These are phyloP conservation scores for Apiotrichum veenhuisii DNA, from an alignment of 1,284 basidiomycete genomes.

Conservation along the genomic window DNA sequence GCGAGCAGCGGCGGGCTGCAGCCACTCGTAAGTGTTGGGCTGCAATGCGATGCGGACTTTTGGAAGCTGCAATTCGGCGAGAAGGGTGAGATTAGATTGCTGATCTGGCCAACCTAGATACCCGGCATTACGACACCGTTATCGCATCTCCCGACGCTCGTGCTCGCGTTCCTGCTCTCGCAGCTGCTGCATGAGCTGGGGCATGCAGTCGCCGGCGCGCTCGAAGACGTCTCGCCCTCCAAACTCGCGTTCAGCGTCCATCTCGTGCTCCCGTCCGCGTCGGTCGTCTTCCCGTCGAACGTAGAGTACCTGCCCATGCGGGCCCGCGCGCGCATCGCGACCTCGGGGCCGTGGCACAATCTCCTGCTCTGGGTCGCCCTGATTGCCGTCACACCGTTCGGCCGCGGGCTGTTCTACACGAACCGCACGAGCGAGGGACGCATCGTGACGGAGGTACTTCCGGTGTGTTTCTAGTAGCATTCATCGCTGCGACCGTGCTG, in stretches of 20 bases:
- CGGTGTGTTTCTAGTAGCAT: too few relatives aligned
- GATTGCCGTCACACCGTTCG: conserved; percentile 4
- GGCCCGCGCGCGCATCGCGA: conserved; percentile 38
- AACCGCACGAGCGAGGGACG: conserved; percentile 24
- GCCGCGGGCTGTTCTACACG: conserved; percentile 28
- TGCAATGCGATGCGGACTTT: too few relatives aligned
- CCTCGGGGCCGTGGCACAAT: conserved; percentile 45
- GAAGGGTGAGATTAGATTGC: background rate
- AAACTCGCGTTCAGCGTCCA: conserved; percentile 33
- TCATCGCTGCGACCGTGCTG: background rate
- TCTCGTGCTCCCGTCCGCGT: conserved; percentile 37
- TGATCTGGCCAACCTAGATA: conserved; percentile 26
- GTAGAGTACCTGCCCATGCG: conserved; percentile 31
- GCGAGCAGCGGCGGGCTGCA: conserved; percentile 24
- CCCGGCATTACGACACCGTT: conserved; percentile 45
- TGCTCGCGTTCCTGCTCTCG: conserved; percentile 38
- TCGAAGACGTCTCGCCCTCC: conserved; percentile 38
- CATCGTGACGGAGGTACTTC: conserved; percentile 29
- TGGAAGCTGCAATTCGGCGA: too few relatives aligned
- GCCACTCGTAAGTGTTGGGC: conserved; percentile 28
- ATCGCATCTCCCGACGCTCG: conserved; percentile 39
- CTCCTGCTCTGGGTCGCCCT: conserved; percentile 30
- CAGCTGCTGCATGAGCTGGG: conserved; percentile 47
- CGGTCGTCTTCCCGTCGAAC: conserved; percentile 35
- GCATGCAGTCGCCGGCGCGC: conserved; percentile 40